phyloP scores from a whole-genome alignment of 768 basidiomycete species.

The Nidula microcarpa region DNA sequence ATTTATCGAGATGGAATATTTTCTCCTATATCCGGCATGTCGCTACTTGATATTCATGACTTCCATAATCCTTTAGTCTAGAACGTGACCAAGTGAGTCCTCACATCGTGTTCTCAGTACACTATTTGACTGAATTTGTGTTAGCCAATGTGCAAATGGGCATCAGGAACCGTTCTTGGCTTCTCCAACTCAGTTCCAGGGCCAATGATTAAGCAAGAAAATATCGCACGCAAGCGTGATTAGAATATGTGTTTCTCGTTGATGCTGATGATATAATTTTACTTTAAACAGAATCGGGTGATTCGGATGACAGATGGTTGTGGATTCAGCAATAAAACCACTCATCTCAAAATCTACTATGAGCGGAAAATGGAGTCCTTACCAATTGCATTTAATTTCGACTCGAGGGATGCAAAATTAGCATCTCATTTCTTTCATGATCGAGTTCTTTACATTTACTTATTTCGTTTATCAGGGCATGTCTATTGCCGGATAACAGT shows the following conservation, averaged over 20 bases:
- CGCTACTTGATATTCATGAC: conserved; percentile 38
- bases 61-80: conserved; percentile 41
- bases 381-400: conserved; percentile 38
- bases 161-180: conserved; percentile 46
- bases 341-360: conserved; percentile 17
- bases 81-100: conserved; percentile 48
- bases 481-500: conserved; percentile 10
- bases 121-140: no score
- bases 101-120: no score
- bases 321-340: conserved; percentile 29
- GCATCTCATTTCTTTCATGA: not conserved
- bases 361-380: conserved; percentile 17
- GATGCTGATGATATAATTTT: not conserved
- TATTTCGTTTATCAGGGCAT: conserved; percentile 16
- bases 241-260: no score
- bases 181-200: conserved; percentile 57
- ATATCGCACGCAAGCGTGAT: conserved; percentile 33
- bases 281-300: conserved; percentile 13
- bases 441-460: no score
- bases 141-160: conserved; percentile 58
- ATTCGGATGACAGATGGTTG: conserved; percentile 47
- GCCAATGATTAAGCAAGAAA: conserved; percentile 21
- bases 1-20: conserved; percentile 7
- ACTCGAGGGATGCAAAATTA: conserved; percentile 33
- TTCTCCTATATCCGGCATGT: no score